A percentile compares a stretch with the other conserved stretches of the same genome.
These are phyloP conservation scores for Colletotrichum endophyticum DNA, from an alignment of 2,329 filamentous ascomycete genomes.

Conservation along the genomic window DNA sequence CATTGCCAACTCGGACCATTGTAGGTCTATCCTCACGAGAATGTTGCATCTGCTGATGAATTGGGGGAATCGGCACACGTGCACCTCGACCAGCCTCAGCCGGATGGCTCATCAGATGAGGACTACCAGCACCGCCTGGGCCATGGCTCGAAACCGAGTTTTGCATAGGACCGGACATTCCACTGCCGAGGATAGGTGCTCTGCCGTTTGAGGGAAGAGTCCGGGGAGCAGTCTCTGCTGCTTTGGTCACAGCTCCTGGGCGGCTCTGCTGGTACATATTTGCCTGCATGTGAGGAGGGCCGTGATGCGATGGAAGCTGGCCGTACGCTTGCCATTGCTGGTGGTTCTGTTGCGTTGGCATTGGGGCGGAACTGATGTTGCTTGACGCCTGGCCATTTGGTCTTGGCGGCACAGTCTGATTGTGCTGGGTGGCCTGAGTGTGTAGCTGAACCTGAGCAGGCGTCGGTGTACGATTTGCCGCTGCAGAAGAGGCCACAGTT, in stretches of 20 bases:
- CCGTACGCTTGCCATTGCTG: background rate
- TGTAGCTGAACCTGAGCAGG: background rate
- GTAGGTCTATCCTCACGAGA: background rate
- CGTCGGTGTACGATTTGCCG: background rate
- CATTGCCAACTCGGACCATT: background rate
- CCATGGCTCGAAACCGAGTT: background rate
- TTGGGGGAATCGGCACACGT: background rate
- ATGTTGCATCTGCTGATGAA: background rate
- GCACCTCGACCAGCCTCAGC: background rate
- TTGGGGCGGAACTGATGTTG: background rate
- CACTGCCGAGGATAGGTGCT: background rate
- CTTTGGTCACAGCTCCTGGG: background rate
- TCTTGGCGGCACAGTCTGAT: background rate
- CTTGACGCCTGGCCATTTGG: background rate
- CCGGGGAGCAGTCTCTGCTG: background rate
- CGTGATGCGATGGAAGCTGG: background rate
- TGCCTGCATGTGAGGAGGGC: background rate
- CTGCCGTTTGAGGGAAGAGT: slow-evolving; percentile 3
- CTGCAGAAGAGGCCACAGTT: background rate
- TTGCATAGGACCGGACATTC: background rate
- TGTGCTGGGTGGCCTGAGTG: background rate
- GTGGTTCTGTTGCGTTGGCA: background rate
- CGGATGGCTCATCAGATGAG: background rate
- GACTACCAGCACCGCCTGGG: background rate
- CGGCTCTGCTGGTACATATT: background rate